Conservation (phyloP, 2,329 filamentous ascomycete genomes). For the Fusarium ambrosium region DNA sequence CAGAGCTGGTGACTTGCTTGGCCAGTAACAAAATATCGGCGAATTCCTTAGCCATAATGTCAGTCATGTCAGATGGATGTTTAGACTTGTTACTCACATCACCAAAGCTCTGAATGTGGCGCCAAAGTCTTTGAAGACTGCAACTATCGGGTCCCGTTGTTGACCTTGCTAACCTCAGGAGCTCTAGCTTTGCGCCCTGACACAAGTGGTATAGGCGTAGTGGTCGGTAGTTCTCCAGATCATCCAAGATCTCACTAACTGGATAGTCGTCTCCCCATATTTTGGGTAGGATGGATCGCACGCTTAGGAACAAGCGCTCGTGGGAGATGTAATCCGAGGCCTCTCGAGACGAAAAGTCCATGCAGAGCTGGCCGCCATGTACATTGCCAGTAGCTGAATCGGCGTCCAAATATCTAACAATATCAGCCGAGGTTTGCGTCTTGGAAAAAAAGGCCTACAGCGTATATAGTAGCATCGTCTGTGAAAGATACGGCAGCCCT, state of each 20-base stretch:
- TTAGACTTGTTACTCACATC: slow-evolving; percentile 23
- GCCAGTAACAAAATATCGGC: slow-evolving; percentile 33
- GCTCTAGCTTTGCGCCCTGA: slow-evolving; percentile 38
- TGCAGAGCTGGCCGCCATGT: slow-evolving; percentile 33
- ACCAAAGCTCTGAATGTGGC: slow-evolving; percentile 30
- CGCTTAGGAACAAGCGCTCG: slow-evolving; percentile 34
- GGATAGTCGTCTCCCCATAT: slow-evolving; percentile 41
- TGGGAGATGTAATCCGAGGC: slow-evolving; percentile 41
- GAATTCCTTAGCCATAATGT: slow-evolving; percentile 32
- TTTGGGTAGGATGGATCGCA: slow-evolving; percentile 36
- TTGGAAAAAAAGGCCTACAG: slow-evolving; percentile 8
- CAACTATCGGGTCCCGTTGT: fast-evolving
- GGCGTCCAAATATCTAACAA: slow-evolving; percentile 32
- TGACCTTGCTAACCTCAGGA: slow-evolving; percentile 28
- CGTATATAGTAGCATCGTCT: slow-evolving; percentile 37
- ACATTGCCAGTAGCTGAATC: slow-evolving; percentile 34
- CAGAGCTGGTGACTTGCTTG: not conserved
- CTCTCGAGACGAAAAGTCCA: slow-evolving; percentile 38
- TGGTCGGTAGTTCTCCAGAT: slow-evolving; percentile 40
- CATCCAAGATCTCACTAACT: slow-evolving; percentile 34
- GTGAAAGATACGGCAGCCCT: slow-evolving; percentile 31
- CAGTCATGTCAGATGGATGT: not conserved
- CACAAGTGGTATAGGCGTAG: slow-evolving; percentile 36
- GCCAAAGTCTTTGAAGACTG: slow-evolving; percentile 19
- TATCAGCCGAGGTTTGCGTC: not conserved